Conservation (phyloP, 805 yeast genomes). For the Metschnikowia bowlesiae region DNA sequence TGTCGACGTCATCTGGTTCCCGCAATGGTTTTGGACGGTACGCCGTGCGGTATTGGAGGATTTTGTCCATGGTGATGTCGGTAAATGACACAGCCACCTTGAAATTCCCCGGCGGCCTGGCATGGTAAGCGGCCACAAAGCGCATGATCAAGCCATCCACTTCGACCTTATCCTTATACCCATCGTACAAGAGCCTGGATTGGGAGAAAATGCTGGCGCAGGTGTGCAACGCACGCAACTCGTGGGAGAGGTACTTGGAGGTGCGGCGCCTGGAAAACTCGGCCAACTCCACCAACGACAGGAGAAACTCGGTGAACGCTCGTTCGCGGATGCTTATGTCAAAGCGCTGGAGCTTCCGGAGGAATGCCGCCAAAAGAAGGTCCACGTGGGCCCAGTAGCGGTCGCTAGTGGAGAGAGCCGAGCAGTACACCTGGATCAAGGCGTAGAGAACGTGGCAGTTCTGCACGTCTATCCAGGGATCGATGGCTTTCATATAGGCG, state of each 20-base stretch:
- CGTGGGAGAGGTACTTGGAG: slow-evolving; percentile 2
- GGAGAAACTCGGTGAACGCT: slow-evolving; percentile 22
- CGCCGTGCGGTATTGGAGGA: slow-evolving; percentile 3
- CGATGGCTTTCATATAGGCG: slow-evolving; percentile 14
- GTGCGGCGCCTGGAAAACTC: slow-evolving; percentile 1
- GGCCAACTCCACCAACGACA: slow-evolving; percentile 15
- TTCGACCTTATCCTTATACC: slow-evolving; percentile 27
- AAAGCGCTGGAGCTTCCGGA: slow-evolving; percentile 13
- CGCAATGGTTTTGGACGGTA: slow-evolving; percentile 6
- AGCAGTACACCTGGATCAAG: slow-evolving; percentile 26
- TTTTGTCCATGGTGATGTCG: slow-evolving; percentile 4
- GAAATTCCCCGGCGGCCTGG: neutral
- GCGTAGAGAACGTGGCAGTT: slow-evolving; percentile 23
- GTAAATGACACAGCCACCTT: slow-evolving; percentile 1
- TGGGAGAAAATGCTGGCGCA: slow-evolving; percentile 16
- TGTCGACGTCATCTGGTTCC: slow-evolving; percentile 5
- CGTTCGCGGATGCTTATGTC: slow-evolving; percentile 19
- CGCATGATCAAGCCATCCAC: slow-evolving; percentile 7
- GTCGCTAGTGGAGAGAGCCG: slow-evolving; percentile 18
- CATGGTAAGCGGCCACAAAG: slow-evolving; percentile 5
- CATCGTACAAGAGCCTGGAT: slow-evolving; percentile 26
- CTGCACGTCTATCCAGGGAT: slow-evolving; percentile 20
- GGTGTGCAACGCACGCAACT: slow-evolving; percentile 4
- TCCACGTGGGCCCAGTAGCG: slow-evolving; percentile 28
- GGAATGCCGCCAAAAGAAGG: slow-evolving; percentile 21